Conservation (phyloP, 164 flowering plant species). For the Pachysandra terminalis region DNA sequence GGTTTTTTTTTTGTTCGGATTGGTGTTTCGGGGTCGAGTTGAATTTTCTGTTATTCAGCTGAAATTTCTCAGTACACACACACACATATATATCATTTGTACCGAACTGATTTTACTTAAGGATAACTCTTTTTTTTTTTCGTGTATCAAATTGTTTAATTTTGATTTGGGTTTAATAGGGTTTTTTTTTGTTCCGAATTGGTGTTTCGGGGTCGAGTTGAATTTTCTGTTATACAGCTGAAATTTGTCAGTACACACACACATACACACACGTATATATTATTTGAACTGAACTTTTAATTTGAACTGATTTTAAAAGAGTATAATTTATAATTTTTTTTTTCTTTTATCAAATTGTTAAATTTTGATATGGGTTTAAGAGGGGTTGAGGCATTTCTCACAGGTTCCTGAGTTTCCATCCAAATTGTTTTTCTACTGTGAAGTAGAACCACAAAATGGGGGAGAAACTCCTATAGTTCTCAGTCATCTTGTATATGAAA, state of each 20-base stretch:
- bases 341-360: neutral
- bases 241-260: too few relatives aligned
- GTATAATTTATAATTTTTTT: too few relatives aligned
- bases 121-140: too few relatives aligned
- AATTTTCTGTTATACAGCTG: too few relatives aligned
- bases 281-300: neutral
- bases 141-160: neutral
- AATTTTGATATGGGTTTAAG: neutral
- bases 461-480: constrained; percentile 96
- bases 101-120: too few relatives aligned
- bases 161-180: neutral
- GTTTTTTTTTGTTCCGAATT: too few relatives aligned
- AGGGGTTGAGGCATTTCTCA: neutral
- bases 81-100: too few relatives aligned
- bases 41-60: too few relatives aligned
- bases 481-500: constrained; percentile 74
- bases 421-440: constrained; percentile 89
- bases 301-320: too few relatives aligned
- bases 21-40: neutral
- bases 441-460: constrained; percentile 69
- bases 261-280: too few relatives aligned
- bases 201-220: neutral
- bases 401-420: constrained; percentile 89
- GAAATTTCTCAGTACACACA: too few relatives aligned
- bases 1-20: neutral